phyloP scores from a whole-genome alignment of 2,329 filamentous ascomycete species.

The Aspergillus ochraceus region DNA sequence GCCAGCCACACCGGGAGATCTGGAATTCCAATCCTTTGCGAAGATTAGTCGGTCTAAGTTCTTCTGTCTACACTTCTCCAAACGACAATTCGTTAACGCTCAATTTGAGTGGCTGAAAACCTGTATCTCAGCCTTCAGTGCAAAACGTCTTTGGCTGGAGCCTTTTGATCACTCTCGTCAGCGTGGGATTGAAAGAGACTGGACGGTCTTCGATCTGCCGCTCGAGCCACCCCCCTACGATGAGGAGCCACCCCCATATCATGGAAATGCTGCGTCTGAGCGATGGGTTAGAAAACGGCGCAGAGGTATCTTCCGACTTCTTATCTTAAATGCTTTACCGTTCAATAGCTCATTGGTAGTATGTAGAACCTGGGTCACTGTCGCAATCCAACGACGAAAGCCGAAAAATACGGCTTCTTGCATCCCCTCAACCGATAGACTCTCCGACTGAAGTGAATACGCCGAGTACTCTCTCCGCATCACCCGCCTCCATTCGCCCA shows the following conservation, averaged over 20 bases:
- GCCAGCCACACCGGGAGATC: conserved; percentile 10
- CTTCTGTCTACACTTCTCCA: conserved; percentile 18
- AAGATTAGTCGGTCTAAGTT: conserved; percentile 20
- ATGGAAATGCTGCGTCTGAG: conserved; percentile 9
- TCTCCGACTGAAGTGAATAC: conserved; percentile 22
- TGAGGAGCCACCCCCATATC: conserved; percentile 13
- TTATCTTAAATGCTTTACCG: conserved; percentile 7
- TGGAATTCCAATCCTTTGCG: conserved; percentile 14
- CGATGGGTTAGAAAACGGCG: conserved; percentile 15
- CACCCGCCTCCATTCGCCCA: conserved; percentile 16
- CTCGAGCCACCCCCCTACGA: conserved; percentile 19
- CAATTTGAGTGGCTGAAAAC: conserved; percentile 13
- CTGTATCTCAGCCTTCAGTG: conserved; percentile 6
- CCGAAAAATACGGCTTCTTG: conserved; percentile 16
- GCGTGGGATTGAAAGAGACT: conserved; percentile 15
- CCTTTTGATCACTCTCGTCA: conserved; percentile 16
- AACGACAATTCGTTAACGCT: conserved; percentile 16
- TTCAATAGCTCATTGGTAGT: conserved; percentile 16
- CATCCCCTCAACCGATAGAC: conserved; percentile 13
- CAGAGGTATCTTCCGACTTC: conserved; percentile 19
- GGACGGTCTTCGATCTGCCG: conserved; percentile 14
- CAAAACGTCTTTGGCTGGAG: conserved; percentile 14
- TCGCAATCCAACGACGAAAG: conserved; percentile 9
- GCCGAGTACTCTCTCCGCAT: conserved; percentile 15
- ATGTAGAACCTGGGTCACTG: conserved; percentile 13